Percentiles rank a stretch among this genome's conserved stretches.
These are phyloP conservation scores for Mycena metata DNA, from an alignment of 768 basidiomycete species.

Conservation along the genomic window DNA sequence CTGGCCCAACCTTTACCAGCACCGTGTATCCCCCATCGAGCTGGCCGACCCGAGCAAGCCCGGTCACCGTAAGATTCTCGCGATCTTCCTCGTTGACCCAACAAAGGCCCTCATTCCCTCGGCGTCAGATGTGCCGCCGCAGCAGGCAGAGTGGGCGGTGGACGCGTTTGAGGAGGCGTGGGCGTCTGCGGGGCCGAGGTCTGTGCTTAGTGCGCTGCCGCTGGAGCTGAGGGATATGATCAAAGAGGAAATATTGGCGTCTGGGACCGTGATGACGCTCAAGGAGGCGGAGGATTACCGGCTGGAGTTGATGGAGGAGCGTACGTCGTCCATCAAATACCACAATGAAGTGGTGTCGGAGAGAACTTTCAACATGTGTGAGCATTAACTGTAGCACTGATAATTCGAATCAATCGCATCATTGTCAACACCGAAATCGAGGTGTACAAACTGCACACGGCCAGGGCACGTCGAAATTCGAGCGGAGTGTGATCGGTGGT, in stretches of 20 bases:
- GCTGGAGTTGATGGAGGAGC: not conserved
- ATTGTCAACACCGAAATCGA: too few relatives aligned
- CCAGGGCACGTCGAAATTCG: too few relatives aligned
- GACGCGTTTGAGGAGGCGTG: too few relatives aligned
- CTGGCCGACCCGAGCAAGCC: conserved; percentile 50
- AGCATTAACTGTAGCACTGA: too few relatives aligned
- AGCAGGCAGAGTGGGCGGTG: conserved; percentile 47
- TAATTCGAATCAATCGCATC: too few relatives aligned
- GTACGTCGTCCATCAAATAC: too few relatives aligned
- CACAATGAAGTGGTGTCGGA: too few relatives aligned
- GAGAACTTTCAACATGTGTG: too few relatives aligned
- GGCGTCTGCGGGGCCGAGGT: too few relatives aligned
- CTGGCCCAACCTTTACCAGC: conserved; percentile 56
- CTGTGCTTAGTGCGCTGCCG: too few relatives aligned
- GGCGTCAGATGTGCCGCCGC: conserved; percentile 45
- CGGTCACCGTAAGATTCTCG: conserved; percentile 55
- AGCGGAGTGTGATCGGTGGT: too few relatives aligned
- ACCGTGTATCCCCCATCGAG: conserved; percentile 52
- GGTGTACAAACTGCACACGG: too few relatives aligned
- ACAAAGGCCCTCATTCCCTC: conserved; percentile 43
- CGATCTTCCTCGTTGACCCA: conserved; percentile 55
- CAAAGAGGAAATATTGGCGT: not conserved
- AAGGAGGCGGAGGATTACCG: not conserved
- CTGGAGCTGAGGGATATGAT: not conserved
- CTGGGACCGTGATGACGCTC: not conserved